Evolutionary conservation across 1,139 yeast genomes (phyloP).

Genomic region (Candida glucosophila): DNA sequence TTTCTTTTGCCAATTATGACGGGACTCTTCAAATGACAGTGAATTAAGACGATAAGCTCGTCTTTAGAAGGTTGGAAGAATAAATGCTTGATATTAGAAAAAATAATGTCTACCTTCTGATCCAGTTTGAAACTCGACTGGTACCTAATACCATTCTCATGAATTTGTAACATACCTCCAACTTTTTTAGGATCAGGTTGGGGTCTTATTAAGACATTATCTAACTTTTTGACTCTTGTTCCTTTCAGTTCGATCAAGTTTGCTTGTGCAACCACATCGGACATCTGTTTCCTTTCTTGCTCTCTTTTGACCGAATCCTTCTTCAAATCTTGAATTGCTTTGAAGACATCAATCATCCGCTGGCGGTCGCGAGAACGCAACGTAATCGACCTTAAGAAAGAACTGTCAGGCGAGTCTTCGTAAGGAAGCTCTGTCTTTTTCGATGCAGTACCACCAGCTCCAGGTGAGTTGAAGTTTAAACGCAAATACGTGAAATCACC

Average conservation of each 20-base stretch:
- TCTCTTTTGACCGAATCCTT: constrained; percentile 88
- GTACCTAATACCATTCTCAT: constrained; percentile 92
- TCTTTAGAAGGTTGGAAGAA: constrained; percentile 96
- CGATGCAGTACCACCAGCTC: constrained; percentile 64
- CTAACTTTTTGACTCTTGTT: constrained; percentile 77
- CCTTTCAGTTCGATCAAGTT: constrained; percentile 71
- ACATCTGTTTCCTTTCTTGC: constrained; percentile 83
- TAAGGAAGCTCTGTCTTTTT: constrained; percentile 79
- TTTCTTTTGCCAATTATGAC: constrained; percentile 94
- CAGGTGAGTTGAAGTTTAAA: constrained; percentile 90
- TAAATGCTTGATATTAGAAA: constrained; percentile 84
- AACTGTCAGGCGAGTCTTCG: constrained; percentile 79
- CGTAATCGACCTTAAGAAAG: constrained; percentile 81
- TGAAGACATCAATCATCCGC: constrained; percentile 84
- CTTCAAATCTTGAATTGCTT: constrained; percentile 86
- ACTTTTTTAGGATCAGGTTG: constrained; percentile 94
- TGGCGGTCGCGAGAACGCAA: constrained; percentile 86
- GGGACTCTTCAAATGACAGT: constrained; percentile 86
- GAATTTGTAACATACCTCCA: constrained; percentile 86
- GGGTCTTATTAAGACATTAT: constrained; percentile 86
- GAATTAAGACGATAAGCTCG: constrained; percentile 86
- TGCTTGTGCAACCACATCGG: constrained; percentile 92
- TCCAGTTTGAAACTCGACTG: constrained; percentile 78
- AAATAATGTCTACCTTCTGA: constrained; percentile 80
- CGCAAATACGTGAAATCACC: constrained; percentile 90